These are phyloP conservation scores for Cadophora malorum DNA, from an alignment of 2,329 filamentous ascomycete species.

Conservation along the genomic window DNA sequence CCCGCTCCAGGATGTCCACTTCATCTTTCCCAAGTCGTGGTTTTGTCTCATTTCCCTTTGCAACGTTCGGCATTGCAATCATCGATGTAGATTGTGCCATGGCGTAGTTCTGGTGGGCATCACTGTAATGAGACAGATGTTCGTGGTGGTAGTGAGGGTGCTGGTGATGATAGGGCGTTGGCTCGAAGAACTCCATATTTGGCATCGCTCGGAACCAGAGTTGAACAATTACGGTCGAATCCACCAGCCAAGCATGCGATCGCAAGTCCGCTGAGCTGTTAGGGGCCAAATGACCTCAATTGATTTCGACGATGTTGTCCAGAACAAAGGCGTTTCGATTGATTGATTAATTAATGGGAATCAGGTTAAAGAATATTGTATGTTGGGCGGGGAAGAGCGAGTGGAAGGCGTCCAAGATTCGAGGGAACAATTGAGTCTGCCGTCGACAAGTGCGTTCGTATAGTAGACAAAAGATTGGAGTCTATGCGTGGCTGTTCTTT, in stretches of 20 bases:
- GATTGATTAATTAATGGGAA: constrained; percentile 21
- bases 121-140: constrained; percentile 33
- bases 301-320: constrained; percentile 8
- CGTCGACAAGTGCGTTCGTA: constrained; percentile 19
- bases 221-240: constrained; percentile 20
- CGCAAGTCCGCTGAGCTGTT: constrained; percentile 20
- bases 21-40: constrained; percentile 61
- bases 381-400: constrained; percentile 10
- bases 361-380: neutral
- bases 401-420: constrained; percentile 9
- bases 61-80: constrained; percentile 35
- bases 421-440: constrained; percentile 13
- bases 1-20: constrained; percentile 63
- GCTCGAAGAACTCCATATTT: constrained; percentile 42
- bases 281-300: constrained; percentile 3
- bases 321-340: constrained; percentile 13
- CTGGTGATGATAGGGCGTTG: constrained; percentile 34
- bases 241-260: constrained; percentile 26
- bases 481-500: constrained; percentile 14
- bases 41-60: constrained; percentile 44
- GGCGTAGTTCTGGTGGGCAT: constrained; percentile 33
- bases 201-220: constrained; percentile 29
- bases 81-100: constrained; percentile 45
- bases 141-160: constrained; percentile 35
- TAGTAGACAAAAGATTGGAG: constrained; percentile 33